Base-by-base conservation (phyloP, 1,139 yeast species). In the Lodderomyces beijingensis region DNA sequence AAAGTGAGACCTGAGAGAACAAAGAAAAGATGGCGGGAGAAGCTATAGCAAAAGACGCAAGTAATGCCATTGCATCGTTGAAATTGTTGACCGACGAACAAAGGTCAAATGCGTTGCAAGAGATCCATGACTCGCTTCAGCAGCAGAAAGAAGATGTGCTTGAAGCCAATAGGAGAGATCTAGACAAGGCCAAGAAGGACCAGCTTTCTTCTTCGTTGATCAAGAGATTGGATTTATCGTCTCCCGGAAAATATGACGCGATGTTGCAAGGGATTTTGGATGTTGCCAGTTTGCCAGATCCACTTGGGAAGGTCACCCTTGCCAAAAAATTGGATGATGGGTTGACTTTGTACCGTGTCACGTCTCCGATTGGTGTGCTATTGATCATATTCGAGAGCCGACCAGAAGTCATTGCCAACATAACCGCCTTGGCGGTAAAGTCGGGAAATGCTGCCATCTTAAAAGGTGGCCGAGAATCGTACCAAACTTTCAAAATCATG, bases 331-430 rank as follows among this genome's bases (percentile, higher is more conserved):
- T 93, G 25, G 99, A 93, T 55, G 94, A 87, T 31, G 94, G 86
- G 5, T 72, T 93, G 45, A 82, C 79, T 34, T 65, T 93, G 41
- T 83, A 79, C 56, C 66, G 95, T 49, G 72, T 91, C 10, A 82
- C 96, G 4, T 83, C 96, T 19, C 98, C 98, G 11, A 88, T 93
- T 6, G 99, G 99, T 10, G 97, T 88, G 0, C 59, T 93, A 33
- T 68, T 93, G 42, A 89, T 93, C 32, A 93, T 93, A 39, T 93
- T 93, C 53, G 99, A 93, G 60, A 80, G 95, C 25, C 77, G 99
- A 49, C 99, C 99, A 19, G 99, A 93, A 55, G 98, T 93, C 11
- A 91, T 93, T 63, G 98, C 98, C 35, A 93, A 93, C 55, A 91
- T 93, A 50, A 82, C 96, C 9, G 94, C 98, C 0, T 69, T 93